Percentiles rank a stretch among this genome's conserved stretches.
These are phyloP conservation scores for Cytospora mali DNA, from an alignment of 2,329 filamentous ascomycete genomes.

Conservation along the genomic window DNA sequence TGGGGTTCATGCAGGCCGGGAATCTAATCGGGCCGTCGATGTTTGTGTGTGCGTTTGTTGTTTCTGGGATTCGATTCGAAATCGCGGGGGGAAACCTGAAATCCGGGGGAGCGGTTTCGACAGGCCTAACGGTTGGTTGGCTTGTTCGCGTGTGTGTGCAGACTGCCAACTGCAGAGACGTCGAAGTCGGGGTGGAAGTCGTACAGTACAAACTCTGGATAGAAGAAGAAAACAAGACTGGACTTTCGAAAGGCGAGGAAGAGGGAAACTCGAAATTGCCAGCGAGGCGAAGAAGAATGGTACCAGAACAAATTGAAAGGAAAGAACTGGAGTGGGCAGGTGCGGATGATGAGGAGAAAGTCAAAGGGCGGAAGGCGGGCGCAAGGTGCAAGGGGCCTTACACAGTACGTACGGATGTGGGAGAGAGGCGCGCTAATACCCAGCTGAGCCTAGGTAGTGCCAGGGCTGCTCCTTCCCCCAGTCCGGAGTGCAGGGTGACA, in stretches of 20 bases:
- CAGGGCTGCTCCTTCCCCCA: background rate
- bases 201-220: background rate
- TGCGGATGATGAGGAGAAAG: conserved; percentile 27
- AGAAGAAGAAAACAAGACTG: background rate
- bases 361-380: conserved; percentile 17
- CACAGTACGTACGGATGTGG: background rate
- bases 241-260: background rate
- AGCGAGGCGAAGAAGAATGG: background rate
- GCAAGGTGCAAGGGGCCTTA: conserved; percentile 18
- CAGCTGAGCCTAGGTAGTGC: background rate
- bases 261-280: conserved; percentile 9
- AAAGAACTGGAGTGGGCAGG: conserved; percentile 19
- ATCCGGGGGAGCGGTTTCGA: conserved; percentile 27
- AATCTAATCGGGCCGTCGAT: conserved; percentile 28
- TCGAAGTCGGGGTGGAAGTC: background rate
- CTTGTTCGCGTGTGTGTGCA: conserved; percentile 11
- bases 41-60: conserved; percentile 10
- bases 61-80: conserved; percentile 20
- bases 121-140: conserved; percentile 20
- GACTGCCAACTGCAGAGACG: background rate
- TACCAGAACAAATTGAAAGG: conserved; percentile 1
- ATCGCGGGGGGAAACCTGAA: conserved; percentile 27
- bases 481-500: background rate
- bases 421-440: background rate
- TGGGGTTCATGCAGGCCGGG: conserved; percentile 26